Base-by-base conservation (phyloP, 2,329 filamentous ascomycete species). In the Davidsoniella neocaledoniae region DNA sequence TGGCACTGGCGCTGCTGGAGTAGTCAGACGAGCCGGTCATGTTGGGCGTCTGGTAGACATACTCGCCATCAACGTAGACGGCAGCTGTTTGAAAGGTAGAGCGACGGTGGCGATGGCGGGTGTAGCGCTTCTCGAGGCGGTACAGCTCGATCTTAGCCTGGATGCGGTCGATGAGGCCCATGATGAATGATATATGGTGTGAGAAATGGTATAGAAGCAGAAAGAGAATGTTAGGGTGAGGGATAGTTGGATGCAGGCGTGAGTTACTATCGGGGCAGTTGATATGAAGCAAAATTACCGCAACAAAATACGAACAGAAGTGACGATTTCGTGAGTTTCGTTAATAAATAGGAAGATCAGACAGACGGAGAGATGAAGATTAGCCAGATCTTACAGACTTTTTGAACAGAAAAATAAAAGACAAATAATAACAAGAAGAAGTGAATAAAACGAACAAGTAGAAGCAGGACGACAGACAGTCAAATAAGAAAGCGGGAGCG, bases 51-150 rank as follows among this genome's bases (percentile, higher is more conserved):
- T 79, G 73, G 72, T 87, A 93, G 64, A 94, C 73, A 69, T 95
- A 95, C 70, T 95, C 90, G 66, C 88, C 91, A 63, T 96, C 86
- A 56, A 95, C 83, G 66, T 96, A 96, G 63, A 85, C 76, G 26
- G 87, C 90, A 60, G 86, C 87, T 61, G 84, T 87, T 61, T 83
- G 79, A 64, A 94, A 94, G 54, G 85, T 91, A 49, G 81, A 88
- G 63, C 90, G 86, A 58, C 90, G 85, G 59, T 79, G 68, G 60
- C 90, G 86, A 63, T 86, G 83, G 60, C 83, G 83, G 47, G 88
- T 93, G 72, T 96, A 96, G 59, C 86, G 83, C 69, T 95, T 83
- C 70, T 96, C 90, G 57, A 96, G 81, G 46, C 87, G 85, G 73
- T 94, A 91, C 61, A 96, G 78, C 72, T 96, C 87, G 59, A 93